Conservation (phyloP, 108 stramenopile species). For the Nitzschia palea region DNA sequence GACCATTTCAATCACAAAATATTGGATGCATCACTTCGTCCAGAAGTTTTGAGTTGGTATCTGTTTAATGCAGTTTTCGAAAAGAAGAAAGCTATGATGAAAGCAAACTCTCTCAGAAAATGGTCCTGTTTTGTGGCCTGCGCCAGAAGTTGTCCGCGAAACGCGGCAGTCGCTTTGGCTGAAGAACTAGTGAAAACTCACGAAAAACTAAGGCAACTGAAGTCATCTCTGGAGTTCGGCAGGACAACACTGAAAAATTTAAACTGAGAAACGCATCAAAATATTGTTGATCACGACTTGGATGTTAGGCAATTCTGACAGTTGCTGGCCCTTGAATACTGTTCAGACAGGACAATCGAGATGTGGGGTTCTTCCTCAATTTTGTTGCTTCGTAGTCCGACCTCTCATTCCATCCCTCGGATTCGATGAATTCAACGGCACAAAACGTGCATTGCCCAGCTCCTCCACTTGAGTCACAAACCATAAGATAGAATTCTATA, state of each 20-base stretch:
- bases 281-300: background rate
- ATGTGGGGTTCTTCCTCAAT: slow-evolving; percentile 47
- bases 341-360: slow-evolving; percentile 74
- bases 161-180: slow-evolving; percentile 16
- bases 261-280: background rate
- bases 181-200: slow-evolving; percentile 24
- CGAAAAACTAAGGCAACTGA: slow-evolving; percentile 16
- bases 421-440: slow-evolving; percentile 63
- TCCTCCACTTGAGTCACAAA: slow-evolving; percentile 54
- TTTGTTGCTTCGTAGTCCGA: slow-evolving; percentile 69
- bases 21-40: no score
- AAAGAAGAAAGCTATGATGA: background rate
- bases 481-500: background rate
- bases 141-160: background rate
- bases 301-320: slow-evolving; percentile 32
- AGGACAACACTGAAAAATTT: no score
- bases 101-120: slow-evolving; percentile 21
- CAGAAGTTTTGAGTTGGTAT: no score
- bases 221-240: no score
- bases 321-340: slow-evolving; percentile 81
- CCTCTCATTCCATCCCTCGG: slow-evolving; percentile 64
- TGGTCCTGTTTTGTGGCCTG: slow-evolving; percentile 22
- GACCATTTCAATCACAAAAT: no score
- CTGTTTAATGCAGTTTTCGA: background rate
- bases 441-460: slow-evolving; percentile 80